Base-by-base conservation (phyloP, 2,329 filamentous ascomycete genomes). In the Myotisia sp. region DNA sequence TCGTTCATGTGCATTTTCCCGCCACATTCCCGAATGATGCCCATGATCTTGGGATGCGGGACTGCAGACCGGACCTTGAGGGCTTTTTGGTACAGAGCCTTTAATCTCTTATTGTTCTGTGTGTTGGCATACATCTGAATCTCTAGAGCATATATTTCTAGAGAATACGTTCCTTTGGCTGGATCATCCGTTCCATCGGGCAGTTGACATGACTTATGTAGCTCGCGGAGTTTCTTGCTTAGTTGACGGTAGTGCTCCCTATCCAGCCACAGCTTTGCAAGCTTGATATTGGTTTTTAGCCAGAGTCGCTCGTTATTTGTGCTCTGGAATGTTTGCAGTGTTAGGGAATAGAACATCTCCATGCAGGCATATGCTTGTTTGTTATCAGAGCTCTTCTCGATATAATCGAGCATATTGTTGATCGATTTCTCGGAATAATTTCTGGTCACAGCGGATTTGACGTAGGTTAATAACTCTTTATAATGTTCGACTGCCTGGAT, bases 1-100 rank as follows among this genome's bases (percentile, higher is more conserved):
- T 98, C 90, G 56, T 82, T 90, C 90, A 98, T 95, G 64, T 95
- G 86, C 90, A 98, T 98, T 67, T 98, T 98, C 48, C 90, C 90
- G 50, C 90, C 90, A 55, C 90, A 98, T 63, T 98, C 90, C 36
- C 87, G 79, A 53, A 98, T 98, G 55, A 98, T 87, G 33, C 90
- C 90, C 84, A 95, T 94, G 55, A 98, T 93, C 62, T 93, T 92
- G 39, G 90, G 90, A 60, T 98, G 90, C 24, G 90, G 87, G 8
- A 98, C 90, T 0, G 90, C 90, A n/a, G 90, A 95, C 42, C 84
- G 79, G 36, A 98, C 87, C 44, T 80, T 80, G 32, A 98, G 70
- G 4, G 90, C 90, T 41, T 81, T 79, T 55, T 93, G 80, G 58
- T 95, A 98, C 10, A 95, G 68, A 9, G 78, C 71, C 67, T 95